phyloP scores from a whole-genome alignment of 768 basidiomycete genomes.

The Pleurotus pulmonarius region DNA sequence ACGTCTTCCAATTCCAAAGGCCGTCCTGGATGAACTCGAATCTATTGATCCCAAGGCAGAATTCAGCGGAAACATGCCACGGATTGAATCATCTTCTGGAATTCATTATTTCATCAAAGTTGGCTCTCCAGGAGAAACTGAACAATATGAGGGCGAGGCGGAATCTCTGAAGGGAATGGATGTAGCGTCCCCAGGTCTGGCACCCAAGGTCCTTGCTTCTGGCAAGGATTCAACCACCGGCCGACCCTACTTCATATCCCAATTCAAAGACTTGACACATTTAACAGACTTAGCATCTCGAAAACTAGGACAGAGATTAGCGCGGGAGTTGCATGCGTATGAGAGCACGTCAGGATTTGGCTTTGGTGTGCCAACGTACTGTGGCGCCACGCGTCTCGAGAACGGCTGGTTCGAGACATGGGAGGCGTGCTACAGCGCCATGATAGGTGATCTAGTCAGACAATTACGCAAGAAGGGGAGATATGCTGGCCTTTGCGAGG shows the following conservation, averaged over 20 bases:
- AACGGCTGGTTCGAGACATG: conserved; percentile 76
- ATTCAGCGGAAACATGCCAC: conserved; percentile 43
- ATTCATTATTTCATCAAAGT: conserved; percentile 59
- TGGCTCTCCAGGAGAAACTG: conserved; percentile 46
- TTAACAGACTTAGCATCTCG: conserved; percentile 44
- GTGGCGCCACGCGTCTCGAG: conserved; percentile 63
- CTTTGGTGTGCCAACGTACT: conserved; percentile 72
- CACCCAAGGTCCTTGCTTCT: conserved; percentile 50
- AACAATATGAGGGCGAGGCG: conserved; percentile 68
- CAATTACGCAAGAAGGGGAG: conserved; percentile 38
- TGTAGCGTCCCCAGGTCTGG: conserved; percentile 63
- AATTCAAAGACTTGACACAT: conserved; percentile 59
- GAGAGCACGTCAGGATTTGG: conserved; percentile 59
- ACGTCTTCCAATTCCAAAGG: background rate
- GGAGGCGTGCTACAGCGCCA: conserved; percentile 62
- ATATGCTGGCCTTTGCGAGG: conserved; percentile 42
- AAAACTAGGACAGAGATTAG: conserved; percentile 56
- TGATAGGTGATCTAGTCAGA: conserved; percentile 56
- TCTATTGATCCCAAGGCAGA: conserved; percentile 45
- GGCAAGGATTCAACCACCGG: conserved; percentile 34
- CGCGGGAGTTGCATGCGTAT: conserved; percentile 60
- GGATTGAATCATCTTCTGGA: conserved; percentile 54
- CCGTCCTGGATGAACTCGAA: background rate
- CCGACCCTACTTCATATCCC: conserved; percentile 65
- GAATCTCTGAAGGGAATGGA: conserved; percentile 64